Percentiles rank a stretch among this genome's conserved stretches.
phyloP scores from a whole-genome alignment of 192 early-diverging fungal genomes.

The Geranomyces variabilis region DNA sequence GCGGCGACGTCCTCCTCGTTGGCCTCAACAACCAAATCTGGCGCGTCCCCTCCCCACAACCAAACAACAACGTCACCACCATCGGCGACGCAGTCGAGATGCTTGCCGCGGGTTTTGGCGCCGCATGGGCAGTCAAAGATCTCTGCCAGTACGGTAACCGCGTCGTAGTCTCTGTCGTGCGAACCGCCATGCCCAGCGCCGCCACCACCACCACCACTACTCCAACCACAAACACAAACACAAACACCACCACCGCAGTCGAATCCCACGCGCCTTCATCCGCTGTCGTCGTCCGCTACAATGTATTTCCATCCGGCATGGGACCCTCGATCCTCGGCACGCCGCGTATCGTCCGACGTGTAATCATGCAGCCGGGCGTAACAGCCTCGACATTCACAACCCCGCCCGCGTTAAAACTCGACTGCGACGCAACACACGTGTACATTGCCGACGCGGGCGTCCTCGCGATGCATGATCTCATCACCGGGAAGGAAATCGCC shows the following conservation, averaged over 20 bases:
- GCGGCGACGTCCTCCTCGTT: conserved; percentile 9
- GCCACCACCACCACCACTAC: background rate
- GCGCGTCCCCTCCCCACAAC: conserved; percentile 5
- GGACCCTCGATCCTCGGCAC: background rate
- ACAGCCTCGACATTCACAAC: background rate
- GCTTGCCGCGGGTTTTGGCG: conserved; percentile 10
- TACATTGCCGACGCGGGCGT: background rate
- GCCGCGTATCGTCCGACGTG: conserved; percentile 8
- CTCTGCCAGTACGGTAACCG: conserved; percentile 1
- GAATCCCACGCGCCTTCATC: background rate
- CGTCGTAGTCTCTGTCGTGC: conserved; percentile 9
- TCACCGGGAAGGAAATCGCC: background rate
- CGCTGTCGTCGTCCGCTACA: conserved; percentile 5
- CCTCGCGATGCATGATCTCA: conserved; percentile 2
- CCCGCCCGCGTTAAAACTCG: conserved; percentile 5
- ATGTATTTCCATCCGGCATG: background rate
- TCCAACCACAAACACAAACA: background rate
- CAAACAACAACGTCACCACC: background rate
- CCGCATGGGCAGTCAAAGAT: background rate
- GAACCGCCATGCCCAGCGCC: background rate
- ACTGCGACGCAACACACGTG: background rate
- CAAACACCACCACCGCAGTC: conserved; percentile 2
- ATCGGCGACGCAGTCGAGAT: conserved; percentile 11
- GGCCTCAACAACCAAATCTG: conserved; percentile 19
- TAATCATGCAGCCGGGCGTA: background rate